These are phyloP conservation scores for Jamesozyma jinghongensis DNA, from an alignment of 805 yeast species.

Conservation along the genomic window DNA sequence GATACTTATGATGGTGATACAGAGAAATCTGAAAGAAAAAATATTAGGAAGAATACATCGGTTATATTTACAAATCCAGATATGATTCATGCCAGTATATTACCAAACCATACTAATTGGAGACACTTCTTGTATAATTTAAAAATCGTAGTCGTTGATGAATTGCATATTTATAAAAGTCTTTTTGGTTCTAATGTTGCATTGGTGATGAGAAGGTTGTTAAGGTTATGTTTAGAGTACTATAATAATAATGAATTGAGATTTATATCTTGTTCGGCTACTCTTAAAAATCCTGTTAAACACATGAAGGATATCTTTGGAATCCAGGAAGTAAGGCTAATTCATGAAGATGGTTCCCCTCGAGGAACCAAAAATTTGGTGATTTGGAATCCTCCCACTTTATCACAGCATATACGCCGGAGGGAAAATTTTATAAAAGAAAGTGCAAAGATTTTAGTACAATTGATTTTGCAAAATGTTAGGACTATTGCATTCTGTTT, in stretches of 20 bases:
- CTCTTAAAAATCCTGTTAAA: constrained; percentile 60
- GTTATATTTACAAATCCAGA: constrained; percentile 94
- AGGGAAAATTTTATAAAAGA: constrained; percentile 66
- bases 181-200: constrained; percentile 91
- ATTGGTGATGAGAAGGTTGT: constrained; percentile 67
- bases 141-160: constrained; percentile 71
- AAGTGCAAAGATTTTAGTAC: constrained; percentile 64
- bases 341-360: constrained; percentile 82
- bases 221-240: constrained; percentile 40
- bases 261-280: constrained; percentile 91
- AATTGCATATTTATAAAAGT: constrained; percentile 81
- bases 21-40: constrained; percentile 41
- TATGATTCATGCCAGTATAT: constrained; percentile 73
- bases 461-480: constrained; percentile 52
- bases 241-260: constrained; percentile 39
- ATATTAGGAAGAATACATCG: constrained; percentile 54
- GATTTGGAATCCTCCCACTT: constrained; percentile 80
- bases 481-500: constrained; percentile 87
- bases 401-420: constrained; percentile 44
- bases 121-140: constrained; percentile 52
- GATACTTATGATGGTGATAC: constrained; percentile 96
- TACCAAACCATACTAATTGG: constrained; percentile 77
- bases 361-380: constrained; percentile 65
- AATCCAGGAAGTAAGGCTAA: constrained; percentile 45
- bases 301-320: constrained; percentile 77